A percentile compares a stretch with the other conserved stretches of the same genome.
Conservation (phyloP, 306 rosid species). For the Macrotyloma uniflorum region DNA sequence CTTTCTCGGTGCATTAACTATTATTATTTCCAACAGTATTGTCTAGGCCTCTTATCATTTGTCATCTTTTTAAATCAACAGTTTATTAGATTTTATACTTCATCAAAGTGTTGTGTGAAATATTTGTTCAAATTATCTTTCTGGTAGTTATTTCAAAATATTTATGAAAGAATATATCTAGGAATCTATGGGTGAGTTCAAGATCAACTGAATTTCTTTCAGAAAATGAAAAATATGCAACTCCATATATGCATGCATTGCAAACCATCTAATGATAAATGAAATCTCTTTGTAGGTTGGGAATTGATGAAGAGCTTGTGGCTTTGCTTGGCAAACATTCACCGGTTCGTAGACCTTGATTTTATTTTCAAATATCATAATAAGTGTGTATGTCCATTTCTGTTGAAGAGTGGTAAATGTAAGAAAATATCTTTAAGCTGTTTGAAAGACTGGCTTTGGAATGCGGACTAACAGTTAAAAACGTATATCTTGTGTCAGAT, state of each 20-base stretch:
- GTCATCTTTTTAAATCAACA: constrained; percentile 1
- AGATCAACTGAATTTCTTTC: not conserved
- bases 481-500: not conserved
- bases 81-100: not conserved
- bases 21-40: not conserved
- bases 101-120: constrained; percentile 9
- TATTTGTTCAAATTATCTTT: not conserved
- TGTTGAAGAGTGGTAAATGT: not conserved
- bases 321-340: constrained; percentile 86
- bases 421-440: not conserved
- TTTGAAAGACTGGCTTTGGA: constrained; percentile 11
- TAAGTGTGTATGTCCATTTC: not conserved
- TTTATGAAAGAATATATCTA: not conserved
- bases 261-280: constrained; percentile 35
- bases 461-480: not conserved
- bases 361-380: constrained; percentile 8
- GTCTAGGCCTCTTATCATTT: not conserved
- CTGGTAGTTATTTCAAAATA: not conserved
- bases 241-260: constrained; percentile 26
- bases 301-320: constrained; percentile 97
- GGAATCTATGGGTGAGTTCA: not conserved
- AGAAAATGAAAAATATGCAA: not conserved
- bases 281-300: constrained; percentile 61
- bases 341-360: constrained; percentile 59
- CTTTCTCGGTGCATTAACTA: not conserved